Evolutionary conservation across 169 alveolate genomes (phyloP).

Genomic region (Plasmodium sp.): DNA sequence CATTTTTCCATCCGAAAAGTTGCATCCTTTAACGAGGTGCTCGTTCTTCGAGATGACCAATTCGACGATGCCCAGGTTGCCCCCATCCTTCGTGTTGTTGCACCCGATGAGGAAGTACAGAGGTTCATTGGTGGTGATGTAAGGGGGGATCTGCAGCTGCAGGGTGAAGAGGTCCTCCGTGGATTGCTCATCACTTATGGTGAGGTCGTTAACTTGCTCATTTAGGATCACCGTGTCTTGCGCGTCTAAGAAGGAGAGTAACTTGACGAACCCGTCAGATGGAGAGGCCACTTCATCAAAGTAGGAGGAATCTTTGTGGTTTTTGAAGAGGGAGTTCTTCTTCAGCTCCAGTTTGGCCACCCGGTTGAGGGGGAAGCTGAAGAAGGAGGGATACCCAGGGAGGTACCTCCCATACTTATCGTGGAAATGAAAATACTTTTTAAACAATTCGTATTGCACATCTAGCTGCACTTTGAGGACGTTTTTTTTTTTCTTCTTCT

Average conservation of each 20-base stretch:
- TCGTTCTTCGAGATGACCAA: constrained; percentile 26
- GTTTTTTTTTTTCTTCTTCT: background rate
- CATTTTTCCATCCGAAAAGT: background rate
- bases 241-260: constrained; percentile 21
- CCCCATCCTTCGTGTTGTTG: constrained; percentile 33
- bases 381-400: constrained; percentile 12
- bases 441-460: constrained; percentile 5
- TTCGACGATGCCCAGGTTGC: constrained; percentile 38
- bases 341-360: constrained; percentile 27
- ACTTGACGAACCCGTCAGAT: constrained; percentile 2
- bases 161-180: background rate
- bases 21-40: constrained; percentile 40
- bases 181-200: constrained; percentile 3
- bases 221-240: constrained; percentile 5
- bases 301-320: background rate
- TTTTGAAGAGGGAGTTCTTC: constrained; percentile 32
- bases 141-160: constrained; percentile 46
- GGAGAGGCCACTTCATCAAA: constrained; percentile 1
- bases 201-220: background rate
- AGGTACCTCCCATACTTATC: background rate
- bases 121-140: constrained; percentile 2
- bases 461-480: constrained; percentile 9
- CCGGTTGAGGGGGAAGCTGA: constrained; percentile 14
- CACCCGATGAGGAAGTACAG: constrained; percentile 53
- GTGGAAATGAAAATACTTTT: constrained; percentile 1